These are phyloP conservation scores for Trypethelium eluteriae DNA, from an alignment of 495 filamentous ascomycete species.

Conservation along the genomic window DNA sequence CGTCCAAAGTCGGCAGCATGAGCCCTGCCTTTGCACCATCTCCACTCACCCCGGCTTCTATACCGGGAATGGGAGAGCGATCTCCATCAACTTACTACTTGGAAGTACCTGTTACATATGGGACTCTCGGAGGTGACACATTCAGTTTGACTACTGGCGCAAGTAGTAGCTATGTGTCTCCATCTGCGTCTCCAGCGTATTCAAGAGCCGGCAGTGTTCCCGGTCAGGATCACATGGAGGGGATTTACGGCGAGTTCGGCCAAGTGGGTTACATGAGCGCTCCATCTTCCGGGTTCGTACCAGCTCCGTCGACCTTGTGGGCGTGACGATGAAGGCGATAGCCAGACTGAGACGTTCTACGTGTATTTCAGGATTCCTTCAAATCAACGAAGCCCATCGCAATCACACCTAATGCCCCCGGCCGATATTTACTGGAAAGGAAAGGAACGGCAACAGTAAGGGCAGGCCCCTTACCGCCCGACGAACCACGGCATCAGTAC, in stretches of 20 bases:
- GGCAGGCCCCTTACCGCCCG: background rate
- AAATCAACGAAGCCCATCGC: background rate
- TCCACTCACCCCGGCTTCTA: constrained; percentile 19
- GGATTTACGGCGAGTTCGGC: background rate
- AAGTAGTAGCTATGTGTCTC: background rate
- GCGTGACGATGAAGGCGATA: constrained; percentile 5
- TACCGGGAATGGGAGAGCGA: background rate
- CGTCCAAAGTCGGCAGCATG: constrained; percentile 30
- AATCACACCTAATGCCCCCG: background rate
- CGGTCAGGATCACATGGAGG: constrained; percentile 6
- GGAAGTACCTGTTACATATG: constrained; percentile 2
- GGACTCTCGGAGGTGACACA: background rate
- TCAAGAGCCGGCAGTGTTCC: background rate
- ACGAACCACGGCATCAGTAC: background rate
- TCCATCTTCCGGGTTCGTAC: constrained; percentile 11
- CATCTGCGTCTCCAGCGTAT: background rate
- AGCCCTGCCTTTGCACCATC: constrained; percentile 39
- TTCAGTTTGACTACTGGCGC: constrained; percentile 2
- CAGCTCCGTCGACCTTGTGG: constrained; percentile 7
- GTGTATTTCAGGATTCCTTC: constrained; percentile 1
- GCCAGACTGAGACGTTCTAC: constrained; percentile 11
- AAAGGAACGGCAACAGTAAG: background rate
- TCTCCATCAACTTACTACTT: constrained; percentile 1
- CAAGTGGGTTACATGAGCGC: background rate
- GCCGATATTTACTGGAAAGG: background rate